Evolutionary conservation across 805 yeast genomes (phyloP).

Genomic region (Barnettozyma californica): DNA sequence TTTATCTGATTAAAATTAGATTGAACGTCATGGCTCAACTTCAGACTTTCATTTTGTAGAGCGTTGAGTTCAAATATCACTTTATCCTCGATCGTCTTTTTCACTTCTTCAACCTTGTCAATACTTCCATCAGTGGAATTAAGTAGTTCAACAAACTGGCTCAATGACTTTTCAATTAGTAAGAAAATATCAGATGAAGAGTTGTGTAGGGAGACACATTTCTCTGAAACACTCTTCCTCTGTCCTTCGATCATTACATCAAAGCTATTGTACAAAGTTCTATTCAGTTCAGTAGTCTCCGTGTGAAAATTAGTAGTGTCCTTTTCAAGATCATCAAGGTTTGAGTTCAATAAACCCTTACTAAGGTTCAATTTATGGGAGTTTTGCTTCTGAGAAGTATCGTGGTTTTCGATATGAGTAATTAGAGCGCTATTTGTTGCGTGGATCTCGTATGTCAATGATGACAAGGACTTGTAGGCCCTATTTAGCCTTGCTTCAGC

Average conservation of each 20-base stretch:
- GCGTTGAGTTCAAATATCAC: slow-evolving; percentile 15
- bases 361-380: slow-evolving; percentile 7
- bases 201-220: slow-evolving; percentile 3
- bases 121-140: slow-evolving; percentile 6
- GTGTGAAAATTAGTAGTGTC: slow-evolving; percentile 9
- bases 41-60: slow-evolving; percentile 8
- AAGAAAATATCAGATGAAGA: background rate
- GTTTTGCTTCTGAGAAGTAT: slow-evolving; percentile 14
- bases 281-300: slow-evolving; percentile 11
- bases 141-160: slow-evolving; percentile 1
- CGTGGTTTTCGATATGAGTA: slow-evolving; percentile 16
- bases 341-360: slow-evolving; percentile 6
- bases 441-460: slow-evolving; percentile 9
- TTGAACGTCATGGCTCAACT: slow-evolving; percentile 8
- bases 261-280: slow-evolving; percentile 14
- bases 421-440: slow-evolving; percentile 13
- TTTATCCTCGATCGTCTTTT: slow-evolving; percentile 13
- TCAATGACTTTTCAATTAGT: slow-evolving; percentile 9
- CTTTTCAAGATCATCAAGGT: slow-evolving; percentile 6
- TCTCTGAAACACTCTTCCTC: slow-evolving; percentile 8
- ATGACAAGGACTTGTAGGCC: slow-evolving; percentile 10
- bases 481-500: slow-evolving; percentile 19
- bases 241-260: slow-evolving; percentile 13
- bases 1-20: slow-evolving; percentile 10
- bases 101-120: slow-evolving; percentile 13